These are phyloP conservation scores for Lactifluus subvellereus DNA, from an alignment of 768 basidiomycete genomes.

Conservation along the genomic window DNA sequence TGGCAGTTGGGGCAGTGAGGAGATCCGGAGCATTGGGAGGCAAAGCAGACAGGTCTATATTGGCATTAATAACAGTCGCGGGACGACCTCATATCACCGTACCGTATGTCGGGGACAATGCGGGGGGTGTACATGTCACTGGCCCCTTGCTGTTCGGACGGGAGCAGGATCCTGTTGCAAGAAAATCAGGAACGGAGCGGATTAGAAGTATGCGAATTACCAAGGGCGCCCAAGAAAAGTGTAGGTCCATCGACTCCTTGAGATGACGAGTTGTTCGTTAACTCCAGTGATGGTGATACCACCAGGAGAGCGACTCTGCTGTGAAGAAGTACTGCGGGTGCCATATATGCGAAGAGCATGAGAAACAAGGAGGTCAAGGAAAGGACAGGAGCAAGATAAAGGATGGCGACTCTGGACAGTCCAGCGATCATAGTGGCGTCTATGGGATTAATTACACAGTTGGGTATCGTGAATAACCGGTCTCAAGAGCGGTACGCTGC, in stretches of 20 bases:
- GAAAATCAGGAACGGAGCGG: conserved; percentile 1
- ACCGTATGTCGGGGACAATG: conserved; percentile 61
- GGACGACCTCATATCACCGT: conserved; percentile 24
- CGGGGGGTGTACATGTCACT: conserved; percentile 51
- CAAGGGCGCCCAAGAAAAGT: conserved; percentile 59
- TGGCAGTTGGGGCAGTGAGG: conserved; percentile 54
- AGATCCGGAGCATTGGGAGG: conserved; percentile 50
- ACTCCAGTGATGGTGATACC: conserved; percentile 49
- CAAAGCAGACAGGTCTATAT: conserved; percentile 58
- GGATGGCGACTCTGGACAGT: conserved; percentile 59
- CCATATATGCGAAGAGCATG: conserved; percentile 59
- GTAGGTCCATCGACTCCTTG: conserved; percentile 57
- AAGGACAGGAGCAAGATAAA: conserved; percentile 63
- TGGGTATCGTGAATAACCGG: conserved; percentile 22
- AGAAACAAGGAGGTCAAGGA: conserved; percentile 62
- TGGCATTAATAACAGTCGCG: background rate
- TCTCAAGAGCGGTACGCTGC: conserved; percentile 20
- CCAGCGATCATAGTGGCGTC: conserved; percentile 57
- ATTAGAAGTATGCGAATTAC: conserved; percentile 33
- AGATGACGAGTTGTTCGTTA: conserved; percentile 33
- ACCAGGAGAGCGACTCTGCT: conserved; percentile 58
- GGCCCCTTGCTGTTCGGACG: conserved; percentile 42
- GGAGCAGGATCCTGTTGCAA: conserved; percentile 58
- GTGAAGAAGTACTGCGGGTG: conserved; percentile 56
- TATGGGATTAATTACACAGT: conserved; percentile 18